Evolutionary conservation across 129 eudicot genomes (phyloP).

Genomic region (Solidago caesia): DNA sequence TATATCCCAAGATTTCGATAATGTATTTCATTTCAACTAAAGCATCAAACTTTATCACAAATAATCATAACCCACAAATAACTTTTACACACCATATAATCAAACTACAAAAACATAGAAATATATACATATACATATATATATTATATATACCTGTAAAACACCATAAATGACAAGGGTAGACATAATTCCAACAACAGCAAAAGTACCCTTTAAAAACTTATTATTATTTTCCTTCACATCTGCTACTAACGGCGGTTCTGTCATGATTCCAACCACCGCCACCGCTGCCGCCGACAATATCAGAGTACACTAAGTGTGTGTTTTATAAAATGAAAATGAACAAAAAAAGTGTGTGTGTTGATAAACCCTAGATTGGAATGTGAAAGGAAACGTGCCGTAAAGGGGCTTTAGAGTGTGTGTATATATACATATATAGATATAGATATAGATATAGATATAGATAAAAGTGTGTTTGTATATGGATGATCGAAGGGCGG

Average conservation of each 20-base stretch:
- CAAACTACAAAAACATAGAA: slow-evolving; percentile 1
- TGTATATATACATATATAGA: too few relatives aligned
- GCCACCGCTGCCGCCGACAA: slow-evolving; percentile 17
- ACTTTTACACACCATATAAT: background rate
- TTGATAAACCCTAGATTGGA: slow-evolving; percentile 28
- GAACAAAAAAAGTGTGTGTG: background rate
- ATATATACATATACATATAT: background rate
- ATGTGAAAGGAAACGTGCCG: slow-evolving; percentile 19
- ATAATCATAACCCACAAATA: too few relatives aligned
- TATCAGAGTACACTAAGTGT: background rate
- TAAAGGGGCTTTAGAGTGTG: slow-evolving; percentile 11
- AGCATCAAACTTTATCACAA: too few relatives aligned
- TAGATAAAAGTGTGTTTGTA: background rate
- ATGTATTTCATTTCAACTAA: too few relatives aligned
- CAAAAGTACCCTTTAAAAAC: slow-evolving; percentile 59
- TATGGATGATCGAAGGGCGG: slow-evolving; percentile 31
- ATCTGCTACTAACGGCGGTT: slow-evolving; percentile 35
- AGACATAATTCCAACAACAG: slow-evolving; percentile 85
- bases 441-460: background rate
- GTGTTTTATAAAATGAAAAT: background rate
- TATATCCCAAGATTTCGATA: background rate
- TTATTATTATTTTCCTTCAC: slow-evolving; percentile 54
- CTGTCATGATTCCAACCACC: slow-evolving; percentile 53
- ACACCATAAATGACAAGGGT: slow-evolving; percentile 91
- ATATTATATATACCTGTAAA: slow-evolving; percentile 62